These are phyloP conservation scores for Aspergillus biplanus DNA, from an alignment of 495 filamentous ascomycete genomes.

Conservation along the genomic window DNA sequence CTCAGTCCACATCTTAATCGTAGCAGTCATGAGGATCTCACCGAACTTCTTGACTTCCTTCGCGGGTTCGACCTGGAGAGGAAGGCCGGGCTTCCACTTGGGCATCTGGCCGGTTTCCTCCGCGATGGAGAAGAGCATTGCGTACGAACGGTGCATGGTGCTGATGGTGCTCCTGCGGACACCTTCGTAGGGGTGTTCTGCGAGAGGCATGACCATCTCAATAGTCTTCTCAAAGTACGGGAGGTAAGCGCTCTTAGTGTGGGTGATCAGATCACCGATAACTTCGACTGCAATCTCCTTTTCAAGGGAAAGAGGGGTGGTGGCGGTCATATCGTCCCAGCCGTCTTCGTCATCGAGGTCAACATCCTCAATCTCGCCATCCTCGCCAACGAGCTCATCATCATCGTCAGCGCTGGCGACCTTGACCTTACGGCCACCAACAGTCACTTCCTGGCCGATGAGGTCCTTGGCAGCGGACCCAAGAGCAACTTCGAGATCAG, in stretches of 20 bases:
- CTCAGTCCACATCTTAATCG: conserved; percentile 81
- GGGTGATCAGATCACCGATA: conserved; percentile 85
- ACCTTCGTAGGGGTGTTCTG: conserved; percentile 90
- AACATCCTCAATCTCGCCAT: conserved; percentile 62
- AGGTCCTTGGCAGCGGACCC: conserved; percentile 79
- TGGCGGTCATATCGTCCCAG: conserved; percentile 79
- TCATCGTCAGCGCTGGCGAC: conserved; percentile 62
- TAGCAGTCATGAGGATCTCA: conserved; percentile 81
- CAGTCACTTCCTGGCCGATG: conserved; percentile 72
- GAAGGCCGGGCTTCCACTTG: conserved; percentile 90
- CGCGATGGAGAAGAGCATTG: conserved; percentile 83
- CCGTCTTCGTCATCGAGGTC: conserved; percentile 77
- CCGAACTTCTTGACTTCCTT: conserved; percentile 83
- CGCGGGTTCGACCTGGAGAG: conserved; percentile 75
- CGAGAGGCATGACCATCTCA: conserved; percentile 74
- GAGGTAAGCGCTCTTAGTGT: conserved; percentile 74
- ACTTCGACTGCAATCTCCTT: conserved; percentile 98
- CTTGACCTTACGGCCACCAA: conserved; percentile 83
- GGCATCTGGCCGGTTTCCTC: conserved; percentile 76
- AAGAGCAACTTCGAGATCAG: conserved; percentile 78
- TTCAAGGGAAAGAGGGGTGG: conserved; percentile 87
- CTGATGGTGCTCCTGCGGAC: conserved; percentile 87
- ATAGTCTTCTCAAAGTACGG: conserved; percentile 93
- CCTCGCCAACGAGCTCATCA: conserved; percentile 52
- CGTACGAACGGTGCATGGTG: conserved; percentile 91